Evolutionary conservation across 352 stramenopile genomes (phyloP).

Genomic region (Phytophthora quininea): DNA sequence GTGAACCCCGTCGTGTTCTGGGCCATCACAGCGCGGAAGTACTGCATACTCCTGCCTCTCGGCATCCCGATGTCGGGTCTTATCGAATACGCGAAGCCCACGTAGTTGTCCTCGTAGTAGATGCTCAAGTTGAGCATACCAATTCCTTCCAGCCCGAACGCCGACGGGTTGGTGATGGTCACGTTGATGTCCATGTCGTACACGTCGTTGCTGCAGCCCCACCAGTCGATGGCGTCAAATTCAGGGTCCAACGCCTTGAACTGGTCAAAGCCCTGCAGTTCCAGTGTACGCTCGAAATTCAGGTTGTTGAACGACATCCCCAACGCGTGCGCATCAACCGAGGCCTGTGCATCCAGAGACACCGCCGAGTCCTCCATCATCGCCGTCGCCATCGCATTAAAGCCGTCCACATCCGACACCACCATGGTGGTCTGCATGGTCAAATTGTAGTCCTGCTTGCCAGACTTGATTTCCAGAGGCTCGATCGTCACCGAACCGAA

Average conservation of each 20-base stretch:
- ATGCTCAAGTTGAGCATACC: constrained; percentile 71
- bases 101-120: constrained; percentile 64
- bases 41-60: constrained; percentile 46
- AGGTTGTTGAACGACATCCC: constrained; percentile 56
- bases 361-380: constrained; percentile 48
- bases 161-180: constrained; percentile 51
- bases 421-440: constrained; percentile 39
- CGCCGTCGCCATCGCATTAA: constrained; percentile 45
- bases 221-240: neutral
- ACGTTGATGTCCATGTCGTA: constrained; percentile 66
- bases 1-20: constrained; percentile 37
- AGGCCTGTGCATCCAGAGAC: constrained; percentile 40
- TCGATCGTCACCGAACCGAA: constrained; percentile 55
- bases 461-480: constrained; percentile 45
- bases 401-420: constrained; percentile 49
- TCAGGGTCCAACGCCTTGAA: constrained; percentile 40
- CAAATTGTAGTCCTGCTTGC: constrained; percentile 56
- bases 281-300: constrained; percentile 53
- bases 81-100: constrained; percentile 62
- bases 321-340: constrained; percentile 44
- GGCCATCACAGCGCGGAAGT: constrained; percentile 53
- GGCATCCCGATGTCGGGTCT: constrained; percentile 48
- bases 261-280: constrained; percentile 56
- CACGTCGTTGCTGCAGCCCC: constrained; percentile 35
- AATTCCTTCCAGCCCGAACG: constrained; percentile 58